phyloP scores from a whole-genome alignment of 1,284 basidiomycete genomes.

The Austroboletus olivaceoglutinosus region DNA sequence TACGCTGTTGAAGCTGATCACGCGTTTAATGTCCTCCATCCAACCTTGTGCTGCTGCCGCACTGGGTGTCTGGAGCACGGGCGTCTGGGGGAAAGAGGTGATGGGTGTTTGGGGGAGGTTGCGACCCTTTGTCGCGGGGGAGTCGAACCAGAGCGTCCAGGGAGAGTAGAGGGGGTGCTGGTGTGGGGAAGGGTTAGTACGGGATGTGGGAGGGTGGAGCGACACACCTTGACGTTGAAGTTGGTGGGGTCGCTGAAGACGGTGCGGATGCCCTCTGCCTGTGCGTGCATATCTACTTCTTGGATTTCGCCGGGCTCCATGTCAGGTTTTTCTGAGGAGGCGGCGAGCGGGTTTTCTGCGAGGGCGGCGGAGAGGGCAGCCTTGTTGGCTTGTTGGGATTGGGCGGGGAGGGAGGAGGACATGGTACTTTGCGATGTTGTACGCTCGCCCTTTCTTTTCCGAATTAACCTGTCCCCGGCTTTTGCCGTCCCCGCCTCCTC shows the following conservation, averaged over 20 bases:
- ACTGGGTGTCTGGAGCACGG: slow-evolving; percentile 63
- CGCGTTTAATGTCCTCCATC: slow-evolving; percentile 97
- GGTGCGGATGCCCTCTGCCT: slow-evolving; percentile 83
- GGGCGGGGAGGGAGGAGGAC: slow-evolving; percentile 45
- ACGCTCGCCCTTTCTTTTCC: no score
- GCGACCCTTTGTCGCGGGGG: slow-evolving; percentile 83
- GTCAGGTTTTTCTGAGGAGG: slow-evolving; percentile 37
- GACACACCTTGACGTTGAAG: slow-evolving; percentile 86
- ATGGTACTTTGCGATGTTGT: slow-evolving; percentile 11
- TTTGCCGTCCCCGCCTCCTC: slow-evolving; percentile 21
- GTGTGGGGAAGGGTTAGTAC: slow-evolving; percentile 10
- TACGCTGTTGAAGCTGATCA: slow-evolving; percentile 90
- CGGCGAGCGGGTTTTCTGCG: slow-evolving; percentile 48
- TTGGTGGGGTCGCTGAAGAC: slow-evolving; percentile 86
- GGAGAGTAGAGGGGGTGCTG: slow-evolving; percentile 89
- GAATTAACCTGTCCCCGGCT: slow-evolving; percentile 15
- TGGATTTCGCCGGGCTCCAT: slow-evolving; percentile 73
- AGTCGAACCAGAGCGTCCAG: slow-evolving; percentile 99
- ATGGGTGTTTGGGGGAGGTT: slow-evolving; percentile 84
- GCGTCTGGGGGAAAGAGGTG: slow-evolving; percentile 75
- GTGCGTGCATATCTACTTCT: slow-evolving; percentile 76
- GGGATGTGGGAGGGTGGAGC: neutral
- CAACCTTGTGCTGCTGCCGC: slow-evolving; percentile 76
- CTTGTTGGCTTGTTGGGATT: slow-evolving; percentile 70
- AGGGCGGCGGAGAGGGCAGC: slow-evolving; percentile 70